Evolutionary conservation across 495 filamentous ascomycete genomes (phyloP), one percentile per base, ranked within the genome.

Genomic region (Beverwykella pulmonaria): DNA sequence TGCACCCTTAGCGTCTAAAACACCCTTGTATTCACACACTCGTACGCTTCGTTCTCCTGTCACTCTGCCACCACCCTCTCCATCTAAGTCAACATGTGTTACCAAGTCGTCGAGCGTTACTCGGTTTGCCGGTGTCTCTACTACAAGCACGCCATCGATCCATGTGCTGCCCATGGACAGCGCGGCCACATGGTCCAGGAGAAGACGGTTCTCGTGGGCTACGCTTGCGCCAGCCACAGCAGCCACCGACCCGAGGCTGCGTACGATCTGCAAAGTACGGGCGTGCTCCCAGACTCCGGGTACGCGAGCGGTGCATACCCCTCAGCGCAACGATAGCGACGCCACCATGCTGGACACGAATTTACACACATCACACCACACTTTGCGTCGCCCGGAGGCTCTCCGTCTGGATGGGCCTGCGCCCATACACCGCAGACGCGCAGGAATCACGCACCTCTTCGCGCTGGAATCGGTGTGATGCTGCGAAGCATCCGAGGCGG

Each of bases 71-170:
- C 17, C 23, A 2, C 47, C 30, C 30, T 36, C 3, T 15, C 58
- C 14, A 22, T 29, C 41, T 36, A 53, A 6, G 44, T 32, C 59
- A 53, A 49, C 15, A 74, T 74, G 72, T 74, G 72, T 55, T 74
- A 74, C 47, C 72, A 72, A 68, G 67, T 74, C 27, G 67, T 74
- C 67, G 72, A 74, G 47, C 72, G 72, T 49, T 93, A 89, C 77
- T 86, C 91, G 3, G 90, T 86, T 61, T 93, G 90, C 84, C 82
- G 84, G 63, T 93, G 90, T 74, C 80, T 92, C 69, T 93, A 93
- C 80, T 90, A 90, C 80, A 81, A 86, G 59, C 90, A 93, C 76
- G 84, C 87, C 19, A 81, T 92, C 63, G 90, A 93, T 67, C 88
- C 88, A 59, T 93, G 90, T 73, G 73, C 83, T 25, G 81, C 86